These are phyloP conservation scores for Aspergillus texensis DNA, from an alignment of 2,329 filamentous ascomycete species.

Conservation along the genomic window DNA sequence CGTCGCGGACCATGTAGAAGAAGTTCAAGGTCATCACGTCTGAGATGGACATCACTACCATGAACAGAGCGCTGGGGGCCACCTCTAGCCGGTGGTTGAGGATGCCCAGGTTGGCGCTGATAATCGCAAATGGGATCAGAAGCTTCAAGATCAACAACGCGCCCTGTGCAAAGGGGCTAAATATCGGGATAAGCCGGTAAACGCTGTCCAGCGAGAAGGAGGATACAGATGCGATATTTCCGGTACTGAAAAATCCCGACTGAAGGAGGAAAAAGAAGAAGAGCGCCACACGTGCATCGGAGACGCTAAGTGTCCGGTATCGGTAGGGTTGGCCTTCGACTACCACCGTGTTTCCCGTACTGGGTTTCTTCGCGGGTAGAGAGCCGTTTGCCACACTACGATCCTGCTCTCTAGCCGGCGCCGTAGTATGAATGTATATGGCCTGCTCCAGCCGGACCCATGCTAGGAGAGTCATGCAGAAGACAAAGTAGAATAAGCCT, in stretches of 20 bases:
- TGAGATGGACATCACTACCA: constrained; percentile 88
- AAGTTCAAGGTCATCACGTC: constrained; percentile 94
- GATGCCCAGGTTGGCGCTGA: constrained; percentile 92
- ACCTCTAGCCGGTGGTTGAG: constrained; percentile 83
- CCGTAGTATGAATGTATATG: constrained; percentile 56
- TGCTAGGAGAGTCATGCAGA: constrained; percentile 76
- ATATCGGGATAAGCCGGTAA: constrained; percentile 81
- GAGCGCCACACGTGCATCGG: constrained; percentile 84
- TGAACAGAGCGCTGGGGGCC: constrained; percentile 86
- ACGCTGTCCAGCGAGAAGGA: constrained; percentile 94
- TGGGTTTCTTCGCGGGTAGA: constrained; percentile 25
- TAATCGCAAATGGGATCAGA: constrained; percentile 87
- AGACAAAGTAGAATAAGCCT: constrained; percentile 91
- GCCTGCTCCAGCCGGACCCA: constrained; percentile 93
- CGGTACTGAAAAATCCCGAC: constrained; percentile 94
- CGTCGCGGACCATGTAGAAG: constrained; percentile 96
- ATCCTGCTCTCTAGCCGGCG: constrained; percentile 16
- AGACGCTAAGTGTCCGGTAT: constrained; percentile 71
- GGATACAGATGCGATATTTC: constrained; percentile 91
- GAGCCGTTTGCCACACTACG: constrained; percentile 23
- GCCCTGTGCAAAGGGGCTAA: constrained; percentile 89
- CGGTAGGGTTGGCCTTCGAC: constrained; percentile 34
- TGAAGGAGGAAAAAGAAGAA: constrained; percentile 96
- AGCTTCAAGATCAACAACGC: constrained; percentile 86
- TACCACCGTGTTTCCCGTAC: constrained; percentile 37